Conservation (phyloP, 2,329 filamentous ascomycete genomes). For the Aspergillus luchuensis region DNA sequence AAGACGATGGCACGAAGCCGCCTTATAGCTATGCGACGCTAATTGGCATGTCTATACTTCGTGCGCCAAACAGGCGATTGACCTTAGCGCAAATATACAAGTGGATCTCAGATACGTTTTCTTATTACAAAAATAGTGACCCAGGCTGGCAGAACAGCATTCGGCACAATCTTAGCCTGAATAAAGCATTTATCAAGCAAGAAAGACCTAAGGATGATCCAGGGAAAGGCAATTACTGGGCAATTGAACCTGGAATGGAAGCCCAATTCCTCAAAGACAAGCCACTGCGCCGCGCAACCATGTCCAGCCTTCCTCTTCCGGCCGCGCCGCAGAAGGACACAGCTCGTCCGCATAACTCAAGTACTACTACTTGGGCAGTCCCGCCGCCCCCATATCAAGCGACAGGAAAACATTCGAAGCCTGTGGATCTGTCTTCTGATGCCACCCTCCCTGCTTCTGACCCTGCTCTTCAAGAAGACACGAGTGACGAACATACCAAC, state of each 20-base stretch:
- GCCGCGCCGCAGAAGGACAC: constrained; percentile 33
- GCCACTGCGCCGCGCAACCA: constrained; percentile 52
- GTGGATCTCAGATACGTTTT: constrained; percentile 96
- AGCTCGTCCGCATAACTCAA: constrained; percentile 33
- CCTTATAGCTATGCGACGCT: constrained; percentile 90
- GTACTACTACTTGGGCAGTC: constrained; percentile 39
- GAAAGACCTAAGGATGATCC: constrained; percentile 96
- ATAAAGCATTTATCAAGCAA: constrained; percentile 95
- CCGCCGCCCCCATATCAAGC: constrained; percentile 30
- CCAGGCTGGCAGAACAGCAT: constrained; percentile 99
- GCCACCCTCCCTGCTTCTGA: constrained; percentile 76
- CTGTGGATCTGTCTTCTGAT: constrained; percentile 69
- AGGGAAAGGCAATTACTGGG: constrained; percentile 97
- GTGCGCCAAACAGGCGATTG: constrained; percentile 77
- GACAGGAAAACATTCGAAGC: constrained; percentile 28
- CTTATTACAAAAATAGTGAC: constrained; percentile 81
- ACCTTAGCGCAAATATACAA: constrained; percentile 97
- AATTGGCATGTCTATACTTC: constrained; percentile 95
- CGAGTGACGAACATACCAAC: constrained; percentile 47
- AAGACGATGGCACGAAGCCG: constrained; percentile 87
- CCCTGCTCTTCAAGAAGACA: constrained; percentile 58
- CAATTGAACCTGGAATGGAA: constrained; percentile 87
- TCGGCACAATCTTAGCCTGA: constrained; percentile 92
- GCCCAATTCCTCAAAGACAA: constrained; percentile 88
- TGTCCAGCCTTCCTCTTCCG: constrained; percentile 48